Percentiles rank a stretch among this genome's conserved stretches.
These are phyloP conservation scores for Nepenthes mirabilis DNA, from an alignment of 148 eudicot species.

Conservation along the genomic window DNA sequence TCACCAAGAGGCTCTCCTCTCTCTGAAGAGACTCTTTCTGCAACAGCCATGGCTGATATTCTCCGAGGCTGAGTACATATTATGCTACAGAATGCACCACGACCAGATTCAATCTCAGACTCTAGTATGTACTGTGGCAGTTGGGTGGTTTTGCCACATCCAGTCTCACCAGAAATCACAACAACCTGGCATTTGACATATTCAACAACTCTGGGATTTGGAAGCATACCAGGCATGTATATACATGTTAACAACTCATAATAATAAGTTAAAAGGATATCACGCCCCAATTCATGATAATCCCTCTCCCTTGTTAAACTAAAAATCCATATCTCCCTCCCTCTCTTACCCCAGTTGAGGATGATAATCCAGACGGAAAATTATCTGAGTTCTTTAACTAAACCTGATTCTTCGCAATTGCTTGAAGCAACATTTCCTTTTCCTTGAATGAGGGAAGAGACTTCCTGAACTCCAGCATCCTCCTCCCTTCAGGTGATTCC, in stretches of 20 bases:
- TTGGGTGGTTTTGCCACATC: constrained; percentile 98
- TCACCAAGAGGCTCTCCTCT: constrained; percentile 94
- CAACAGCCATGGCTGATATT: constrained; percentile 94
- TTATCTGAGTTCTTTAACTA: background rate
- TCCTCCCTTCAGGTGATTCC: constrained; percentile 97
- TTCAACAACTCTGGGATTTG: background rate
- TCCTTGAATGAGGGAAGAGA: constrained; percentile 85
- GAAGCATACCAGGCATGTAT: constrained; percentile 4
- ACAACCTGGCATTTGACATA: constrained; percentile 48
- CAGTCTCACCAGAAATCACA: constrained; percentile 95
- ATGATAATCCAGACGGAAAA: too few species aligned
- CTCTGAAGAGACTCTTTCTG: constrained; percentile 91
- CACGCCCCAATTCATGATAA: background rate
- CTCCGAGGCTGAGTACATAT: constrained; percentile 96
- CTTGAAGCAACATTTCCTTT: constrained; percentile 93
- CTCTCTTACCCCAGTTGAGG: too few species aligned
- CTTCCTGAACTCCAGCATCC: constrained; percentile 70
- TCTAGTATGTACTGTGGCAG: constrained; percentile 95
- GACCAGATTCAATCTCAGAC: constrained; percentile 73
- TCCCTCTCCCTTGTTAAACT: background rate
- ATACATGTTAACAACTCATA: background rate
- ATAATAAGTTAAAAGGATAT: background rate
- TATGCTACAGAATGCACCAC: constrained; percentile 71
- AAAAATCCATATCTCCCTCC: too few species aligned
- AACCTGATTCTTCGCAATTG: constrained; percentile 96